These are phyloP conservation scores for Silybum marianum DNA, from an alignment of 129 eudicot species.

Conservation along the genomic window DNA sequence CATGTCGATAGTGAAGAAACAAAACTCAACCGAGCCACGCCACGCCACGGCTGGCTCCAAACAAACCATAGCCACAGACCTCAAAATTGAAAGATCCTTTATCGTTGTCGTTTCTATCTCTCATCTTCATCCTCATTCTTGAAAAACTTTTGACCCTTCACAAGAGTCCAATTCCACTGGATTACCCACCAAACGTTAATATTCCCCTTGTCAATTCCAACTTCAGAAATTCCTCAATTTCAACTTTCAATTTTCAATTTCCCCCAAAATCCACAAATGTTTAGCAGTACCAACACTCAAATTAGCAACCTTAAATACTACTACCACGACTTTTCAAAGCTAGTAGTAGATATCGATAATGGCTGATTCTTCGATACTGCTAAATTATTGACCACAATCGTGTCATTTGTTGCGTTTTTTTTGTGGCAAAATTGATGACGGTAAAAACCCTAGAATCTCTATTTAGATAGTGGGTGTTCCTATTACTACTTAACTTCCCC, in stretches of 20 bases:
- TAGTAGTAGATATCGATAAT: conserved; percentile 10
- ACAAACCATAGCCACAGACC: conserved; percentile 40
- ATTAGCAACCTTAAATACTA: not conserved
- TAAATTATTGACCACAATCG: conserved; percentile 26
- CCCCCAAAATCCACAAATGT: conserved; percentile 23
- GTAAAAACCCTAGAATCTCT: conserved; percentile 42
- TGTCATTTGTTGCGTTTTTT: conserved; percentile 50
- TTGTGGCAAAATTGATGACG: conserved; percentile 40
- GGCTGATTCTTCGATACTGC: conserved; percentile 42
- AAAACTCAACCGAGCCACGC: not conserved
- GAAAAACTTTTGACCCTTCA: conserved; percentile 21
- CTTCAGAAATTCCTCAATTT: conserved; percentile 4
- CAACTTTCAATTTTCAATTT: not conserved
- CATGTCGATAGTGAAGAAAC: not conserved
- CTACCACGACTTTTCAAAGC: conserved; percentile 37
- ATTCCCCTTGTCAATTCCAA: conserved; percentile 44
- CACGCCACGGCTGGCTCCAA: conserved; percentile 24
- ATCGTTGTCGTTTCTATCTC: not conserved
- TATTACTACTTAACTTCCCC: not conserved
- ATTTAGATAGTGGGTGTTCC: conserved; percentile 27
- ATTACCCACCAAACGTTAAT: conserved; percentile 20
- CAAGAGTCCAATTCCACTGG: conserved; percentile 27
- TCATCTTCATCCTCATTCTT: conserved; percentile 23
- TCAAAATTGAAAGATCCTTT: conserved; percentile 39
- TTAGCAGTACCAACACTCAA: conserved; percentile 16